phyloP scores from a whole-genome alignment of 768 basidiomycete species.

The Lactarius hengduanensis region DNA sequence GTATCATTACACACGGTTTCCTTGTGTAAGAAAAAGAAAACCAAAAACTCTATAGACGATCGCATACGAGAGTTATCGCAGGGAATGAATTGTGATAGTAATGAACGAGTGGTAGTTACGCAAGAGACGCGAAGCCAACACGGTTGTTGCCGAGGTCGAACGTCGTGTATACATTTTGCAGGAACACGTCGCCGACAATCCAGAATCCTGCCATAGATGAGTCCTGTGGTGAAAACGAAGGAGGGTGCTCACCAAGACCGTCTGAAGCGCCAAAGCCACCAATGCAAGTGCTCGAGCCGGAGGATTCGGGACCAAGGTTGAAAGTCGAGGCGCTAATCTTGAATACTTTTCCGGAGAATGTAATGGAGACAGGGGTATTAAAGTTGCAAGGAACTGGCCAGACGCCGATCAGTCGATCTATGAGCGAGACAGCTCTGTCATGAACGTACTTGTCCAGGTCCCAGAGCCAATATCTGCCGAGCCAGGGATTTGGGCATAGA shows the following conservation, averaged over 20 bases:
- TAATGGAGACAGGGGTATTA: background rate
- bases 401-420: background rate
- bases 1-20: background rate
- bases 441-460: background rate
- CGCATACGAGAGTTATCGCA: background rate
- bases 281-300: background rate
- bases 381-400: background rate
- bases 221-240: too few species aligned
- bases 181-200: background rate
- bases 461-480: background rate
- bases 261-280: background rate
- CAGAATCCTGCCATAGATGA: background rate
- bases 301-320: background rate
- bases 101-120: background rate
- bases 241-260: background rate
- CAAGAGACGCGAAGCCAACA: background rate
- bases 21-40: too few species aligned
- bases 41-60: background rate
- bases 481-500: background rate
- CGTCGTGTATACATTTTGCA: background rate
- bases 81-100: too few species aligned
- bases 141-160: background rate
- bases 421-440: background rate
- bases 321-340: background rate
- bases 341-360: background rate